These are phyloP conservation scores for Skeletonema menzelii DNA, from an alignment of 108 stramenopile genomes.

Conservation along the genomic window DNA sequence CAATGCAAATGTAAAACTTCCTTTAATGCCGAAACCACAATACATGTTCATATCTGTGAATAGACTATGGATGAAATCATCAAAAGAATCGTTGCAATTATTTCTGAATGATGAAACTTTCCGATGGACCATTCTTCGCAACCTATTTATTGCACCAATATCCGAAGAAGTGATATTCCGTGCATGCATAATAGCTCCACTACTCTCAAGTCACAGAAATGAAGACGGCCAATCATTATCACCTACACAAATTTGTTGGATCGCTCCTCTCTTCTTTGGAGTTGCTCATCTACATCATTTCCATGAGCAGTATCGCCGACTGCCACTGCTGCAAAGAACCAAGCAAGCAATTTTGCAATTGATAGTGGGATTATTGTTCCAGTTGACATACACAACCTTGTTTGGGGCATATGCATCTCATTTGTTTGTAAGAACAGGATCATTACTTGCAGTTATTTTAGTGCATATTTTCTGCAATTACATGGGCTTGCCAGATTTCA, in stretches of 20 bases:
- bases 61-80: constrained; percentile 11
- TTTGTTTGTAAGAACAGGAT: constrained; percentile 68
- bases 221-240: constrained; percentile 12
- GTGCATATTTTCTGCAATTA: constrained; percentile 80
- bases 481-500: constrained; percentile 79
- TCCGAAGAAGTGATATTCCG: constrained; percentile 87
- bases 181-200: constrained; percentile 62
- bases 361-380: constrained; percentile 34
- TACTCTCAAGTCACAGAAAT: constrained; percentile 37
- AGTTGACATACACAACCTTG: constrained; percentile 77
- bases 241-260: constrained; percentile 26
- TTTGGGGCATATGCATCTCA: constrained; percentile 81
- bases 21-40: constrained; percentile 19
- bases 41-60: constrained; percentile 14
- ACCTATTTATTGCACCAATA: constrained; percentile 67
- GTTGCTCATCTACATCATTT: constrained; percentile 84
- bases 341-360: constrained; percentile 9
- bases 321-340: constrained; percentile 9
- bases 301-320: constrained; percentile 16
- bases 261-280: constrained; percentile 84
- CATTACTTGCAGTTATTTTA: constrained; percentile 51
- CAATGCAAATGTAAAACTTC: constrained; percentile 8
- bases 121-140: constrained; percentile 63
- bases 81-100: constrained; percentile 7
- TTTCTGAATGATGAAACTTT: constrained; percentile 15